Percentiles rank a stretch among this genome's conserved stretches.
Evolutionary conservation across 768 basidiomycete species (phyloP).

Genomic region (Lepiota brunneoincarnata): DNA sequence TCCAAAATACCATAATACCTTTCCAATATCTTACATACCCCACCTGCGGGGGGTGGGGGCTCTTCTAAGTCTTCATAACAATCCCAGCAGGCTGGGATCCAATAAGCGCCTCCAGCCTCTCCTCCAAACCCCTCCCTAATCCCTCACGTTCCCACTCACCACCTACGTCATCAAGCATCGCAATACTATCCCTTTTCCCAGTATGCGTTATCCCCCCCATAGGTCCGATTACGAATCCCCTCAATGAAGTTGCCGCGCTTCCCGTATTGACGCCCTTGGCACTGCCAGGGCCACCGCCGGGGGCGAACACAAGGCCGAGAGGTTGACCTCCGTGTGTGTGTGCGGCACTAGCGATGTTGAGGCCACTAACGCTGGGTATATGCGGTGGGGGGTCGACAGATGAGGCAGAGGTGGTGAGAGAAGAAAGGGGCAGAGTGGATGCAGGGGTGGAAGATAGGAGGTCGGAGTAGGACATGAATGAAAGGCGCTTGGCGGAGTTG

Average conservation of each 20-base stretch:
- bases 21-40: slow-evolving; percentile 26
- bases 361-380: slow-evolving; percentile 56
- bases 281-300: slow-evolving; percentile 12
- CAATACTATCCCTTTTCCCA: slow-evolving; percentile 34
- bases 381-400: slow-evolving; percentile 69
- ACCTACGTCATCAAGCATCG: slow-evolving; percentile 59
- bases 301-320: neutral
- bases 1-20: too few relatives aligned
- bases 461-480: slow-evolving; percentile 88
- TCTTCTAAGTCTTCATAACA: too few relatives aligned
- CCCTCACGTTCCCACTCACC: slow-evolving; percentile 91
- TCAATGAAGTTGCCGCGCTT: neutral
- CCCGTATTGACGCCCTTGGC: neutral
- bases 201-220: slow-evolving; percentile 26
- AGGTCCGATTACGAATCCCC: slow-evolving; percentile 7
- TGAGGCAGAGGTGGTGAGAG: slow-evolving; percentile 62
- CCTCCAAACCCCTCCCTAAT: slow-evolving; percentile 77
- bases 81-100: neutral
- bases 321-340: neutral
- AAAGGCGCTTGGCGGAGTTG: slow-evolving; percentile 63
- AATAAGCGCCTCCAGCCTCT: slow-evolving; percentile 56
- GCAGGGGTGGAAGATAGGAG: slow-evolving; percentile 76
- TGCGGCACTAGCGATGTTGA: slow-evolving; percentile 21
- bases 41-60: too few relatives aligned
- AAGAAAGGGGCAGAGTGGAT: slow-evolving; percentile 66